Conservation (phyloP, 176 grass and related monocot genomes). For the Cenchrus purpureus region DNA sequence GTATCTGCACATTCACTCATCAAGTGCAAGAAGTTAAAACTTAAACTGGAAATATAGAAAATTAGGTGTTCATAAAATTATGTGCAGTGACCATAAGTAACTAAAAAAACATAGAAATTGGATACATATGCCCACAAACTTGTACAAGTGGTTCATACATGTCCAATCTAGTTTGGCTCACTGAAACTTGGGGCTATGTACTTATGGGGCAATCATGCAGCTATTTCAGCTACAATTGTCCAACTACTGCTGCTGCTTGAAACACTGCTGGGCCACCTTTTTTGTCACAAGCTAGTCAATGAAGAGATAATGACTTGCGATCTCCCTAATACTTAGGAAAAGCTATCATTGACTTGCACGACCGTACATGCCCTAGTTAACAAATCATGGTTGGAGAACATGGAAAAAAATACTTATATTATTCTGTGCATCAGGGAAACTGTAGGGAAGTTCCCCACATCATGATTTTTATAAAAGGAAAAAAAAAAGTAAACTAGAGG, state of each 20-base stretch:
- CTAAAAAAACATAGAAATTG: slow-evolving; percentile 15
- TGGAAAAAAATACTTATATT: too few relatives aligned
- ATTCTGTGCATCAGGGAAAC: too few relatives aligned
- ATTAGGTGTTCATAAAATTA: slow-evolving; percentile 7
- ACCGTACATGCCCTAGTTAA: background rate
- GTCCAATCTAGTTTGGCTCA: slow-evolving; percentile 5
- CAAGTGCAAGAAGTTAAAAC: slow-evolving; percentile 27
- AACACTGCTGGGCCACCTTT: background rate
- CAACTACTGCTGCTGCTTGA: background rate
- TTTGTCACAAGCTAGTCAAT: background rate
- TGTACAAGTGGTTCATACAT: background rate
- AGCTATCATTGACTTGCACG: background rate
- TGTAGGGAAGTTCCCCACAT: too few relatives aligned
- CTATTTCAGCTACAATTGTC: slow-evolving; percentile 7
- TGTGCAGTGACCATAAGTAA: background rate
- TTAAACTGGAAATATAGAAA: slow-evolving; percentile 6
- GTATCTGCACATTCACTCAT: slow-evolving; percentile 58
- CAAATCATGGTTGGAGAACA: background rate
- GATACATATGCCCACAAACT: background rate
- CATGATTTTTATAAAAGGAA: background rate
- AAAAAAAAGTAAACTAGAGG: background rate
- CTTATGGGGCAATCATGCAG: background rate
- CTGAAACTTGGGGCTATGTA: background rate
- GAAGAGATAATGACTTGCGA: background rate
- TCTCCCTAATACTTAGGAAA: background rate